phyloP scores from a whole-genome alignment of 495 filamentous ascomycete species.

The Beverwykella pulmonaria region DNA sequence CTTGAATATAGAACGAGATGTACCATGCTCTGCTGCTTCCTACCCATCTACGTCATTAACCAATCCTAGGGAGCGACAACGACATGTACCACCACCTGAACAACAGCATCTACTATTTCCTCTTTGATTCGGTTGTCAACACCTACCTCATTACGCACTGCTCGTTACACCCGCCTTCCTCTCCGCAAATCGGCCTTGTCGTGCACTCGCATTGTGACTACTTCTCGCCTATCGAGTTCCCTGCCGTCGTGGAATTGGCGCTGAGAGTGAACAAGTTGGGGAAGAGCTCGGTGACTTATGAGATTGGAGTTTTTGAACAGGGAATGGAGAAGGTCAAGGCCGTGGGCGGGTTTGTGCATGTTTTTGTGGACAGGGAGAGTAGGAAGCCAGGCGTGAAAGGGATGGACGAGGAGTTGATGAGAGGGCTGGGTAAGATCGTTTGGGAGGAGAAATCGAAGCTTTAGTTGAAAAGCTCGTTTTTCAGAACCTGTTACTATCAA shows the following conservation, averaged over 20 bases:
- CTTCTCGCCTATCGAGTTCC: constrained; percentile 81
- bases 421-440: constrained; percentile 54
- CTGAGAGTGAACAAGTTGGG: constrained; percentile 82
- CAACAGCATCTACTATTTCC: constrained; percentile 78
- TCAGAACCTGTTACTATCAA: no score
- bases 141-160: constrained; percentile 82
- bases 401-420: constrained; percentile 58
- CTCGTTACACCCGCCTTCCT: constrained; percentile 68
- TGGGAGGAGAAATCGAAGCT: neutral
- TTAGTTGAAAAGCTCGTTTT: neutral
- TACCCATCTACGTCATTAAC: constrained; percentile 12
- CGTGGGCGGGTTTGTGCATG: constrained; percentile 85
- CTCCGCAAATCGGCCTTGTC: constrained; percentile 75
- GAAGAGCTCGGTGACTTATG: constrained; percentile 87
- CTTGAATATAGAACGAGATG: constrained; percentile 84
- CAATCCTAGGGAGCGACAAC: constrained; percentile 73
- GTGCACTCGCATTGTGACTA: constrained; percentile 83
- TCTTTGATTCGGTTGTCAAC: constrained; percentile 86
- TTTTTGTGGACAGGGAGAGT: constrained; percentile 77
- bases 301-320: constrained; percentile 82
- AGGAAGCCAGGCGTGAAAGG: constrained; percentile 64
- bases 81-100: constrained; percentile 93
- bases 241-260: constrained; percentile 77
- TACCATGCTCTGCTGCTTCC: neutral
- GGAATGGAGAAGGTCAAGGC: constrained; percentile 76